Percentiles rank a stretch among this genome's conserved stretches.
Conservation (phyloP, 352 stramenopile genomes). For the Phytophthora pini region DNA sequence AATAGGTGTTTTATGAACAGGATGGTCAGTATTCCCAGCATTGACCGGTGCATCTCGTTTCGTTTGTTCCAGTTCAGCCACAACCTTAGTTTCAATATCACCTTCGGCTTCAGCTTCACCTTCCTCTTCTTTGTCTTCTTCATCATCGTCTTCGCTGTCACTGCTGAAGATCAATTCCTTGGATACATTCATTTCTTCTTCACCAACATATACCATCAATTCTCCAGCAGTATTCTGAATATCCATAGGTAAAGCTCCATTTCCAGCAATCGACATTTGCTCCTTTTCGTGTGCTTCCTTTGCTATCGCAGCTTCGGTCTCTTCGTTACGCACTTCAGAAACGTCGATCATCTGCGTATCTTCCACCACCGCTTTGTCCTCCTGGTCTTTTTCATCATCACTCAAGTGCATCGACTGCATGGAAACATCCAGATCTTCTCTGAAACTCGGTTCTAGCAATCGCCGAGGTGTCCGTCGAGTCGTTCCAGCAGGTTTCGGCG, state of each 20-base stretch:
- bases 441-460: conserved; percentile 36
- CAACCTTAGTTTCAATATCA: conserved; percentile 4
- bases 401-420: conserved; percentile 82
- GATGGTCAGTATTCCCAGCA: not conserved
- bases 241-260: conserved; percentile 11
- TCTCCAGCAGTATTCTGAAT: conserved; percentile 8
- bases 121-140: conserved; percentile 23
- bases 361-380: conserved; percentile 32
- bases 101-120: too few relatives aligned
- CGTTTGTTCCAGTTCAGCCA: conserved; percentile 13
- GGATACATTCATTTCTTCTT: conserved; percentile 40
- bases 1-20: conserved; percentile 1
- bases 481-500: conserved; percentile 26
- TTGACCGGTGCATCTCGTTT: not conserved
- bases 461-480: conserved; percentile 27
- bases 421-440: conserved; percentile 58
- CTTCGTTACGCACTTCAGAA: conserved; percentile 20
- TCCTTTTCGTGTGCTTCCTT: conserved; percentile 6
- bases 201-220: conserved; percentile 30
- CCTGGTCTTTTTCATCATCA: conserved; percentile 41
- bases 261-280: conserved; percentile 1
- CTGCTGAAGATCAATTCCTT: conserved; percentile 54
- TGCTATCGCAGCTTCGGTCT: conserved; percentile 9
- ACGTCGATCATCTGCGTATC: conserved; percentile 41
- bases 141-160: conserved; percentile 40